A percentile compares a stretch with the other conserved stretches of the same genome.
phyloP scores from a whole-genome alignment of 2,329 filamentous ascomycete species.

The Epichloe glyceriae region DNA sequence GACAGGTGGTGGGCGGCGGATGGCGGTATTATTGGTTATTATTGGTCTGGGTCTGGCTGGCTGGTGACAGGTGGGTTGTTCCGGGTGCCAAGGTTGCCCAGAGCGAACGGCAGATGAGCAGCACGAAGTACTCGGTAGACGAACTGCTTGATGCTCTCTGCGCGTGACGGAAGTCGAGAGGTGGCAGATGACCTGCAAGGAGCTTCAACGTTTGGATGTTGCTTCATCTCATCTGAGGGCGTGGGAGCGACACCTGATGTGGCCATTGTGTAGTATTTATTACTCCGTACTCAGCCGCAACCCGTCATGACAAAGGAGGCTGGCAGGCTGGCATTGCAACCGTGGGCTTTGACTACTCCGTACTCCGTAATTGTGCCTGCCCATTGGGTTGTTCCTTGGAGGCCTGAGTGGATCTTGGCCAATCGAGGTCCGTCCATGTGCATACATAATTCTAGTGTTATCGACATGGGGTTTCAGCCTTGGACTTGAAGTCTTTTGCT shows the following conservation, averaged over 20 bases:
- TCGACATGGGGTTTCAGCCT: neutral
- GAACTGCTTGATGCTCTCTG: neutral
- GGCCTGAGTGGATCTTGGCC: neutral
- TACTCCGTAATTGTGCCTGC: no score
- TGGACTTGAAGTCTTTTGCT: no score
- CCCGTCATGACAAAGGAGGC: neutral
- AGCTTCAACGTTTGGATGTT: neutral
- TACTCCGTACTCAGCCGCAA: neutral
- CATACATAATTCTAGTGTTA: neutral
- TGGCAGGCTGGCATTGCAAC: neutral
- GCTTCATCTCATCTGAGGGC: no score
- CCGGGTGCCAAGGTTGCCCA: conserved; percentile 1
- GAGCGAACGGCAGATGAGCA: neutral
- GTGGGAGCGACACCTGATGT: neutral
- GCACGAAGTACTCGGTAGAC: neutral
- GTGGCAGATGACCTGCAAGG: neutral
- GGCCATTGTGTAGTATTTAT: neutral
- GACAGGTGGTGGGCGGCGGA: neutral
- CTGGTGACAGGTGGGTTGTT: neutral
- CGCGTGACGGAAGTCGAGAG: neutral
- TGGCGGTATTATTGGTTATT: no score
- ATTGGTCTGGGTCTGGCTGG: no score
- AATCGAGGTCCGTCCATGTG: neutral
- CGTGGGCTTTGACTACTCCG: no score
- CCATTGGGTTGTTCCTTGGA: neutral